Percentiles rank a stretch among this genome's conserved stretches.
Evolutionary conservation across 257 asterid genomes (phyloP).

Genomic region (Capsicum chinense): DNA sequence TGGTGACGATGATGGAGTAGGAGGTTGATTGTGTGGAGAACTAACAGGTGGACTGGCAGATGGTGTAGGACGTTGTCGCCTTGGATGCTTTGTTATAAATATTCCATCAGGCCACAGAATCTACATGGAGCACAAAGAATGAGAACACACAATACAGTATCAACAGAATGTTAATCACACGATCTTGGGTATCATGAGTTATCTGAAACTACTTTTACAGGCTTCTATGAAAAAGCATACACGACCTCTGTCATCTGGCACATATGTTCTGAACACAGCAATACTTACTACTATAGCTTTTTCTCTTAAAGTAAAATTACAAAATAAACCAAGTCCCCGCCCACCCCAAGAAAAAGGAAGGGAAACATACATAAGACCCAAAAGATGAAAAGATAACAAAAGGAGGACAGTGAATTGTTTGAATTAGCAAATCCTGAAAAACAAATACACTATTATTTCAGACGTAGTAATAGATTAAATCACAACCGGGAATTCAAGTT

Average conservation of each 20-base stretch:
- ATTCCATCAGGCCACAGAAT: slow-evolving; percentile 97
- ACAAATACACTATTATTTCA: not conserved
- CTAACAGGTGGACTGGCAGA: slow-evolving; percentile 48
- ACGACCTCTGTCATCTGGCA: slow-evolving; percentile 1
- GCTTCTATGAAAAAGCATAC: slow-evolving; percentile 24
- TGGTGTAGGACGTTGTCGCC: slow-evolving; percentile 63
- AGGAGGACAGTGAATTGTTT: slow-evolving; percentile 14
- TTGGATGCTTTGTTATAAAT: slow-evolving; percentile 94
- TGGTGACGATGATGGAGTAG: slow-evolving; percentile 60
- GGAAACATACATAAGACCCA: not conserved
- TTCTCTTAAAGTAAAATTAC: slow-evolving; percentile 14
- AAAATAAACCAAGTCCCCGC: not conserved
- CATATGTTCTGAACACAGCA: slow-evolving; percentile 1
- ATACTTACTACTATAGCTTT: slow-evolving; percentile 18
- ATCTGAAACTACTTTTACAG: slow-evolving; percentile 4
- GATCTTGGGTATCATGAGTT: slow-evolving; percentile 24
- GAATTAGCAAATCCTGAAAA: not conserved
- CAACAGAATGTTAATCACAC: not conserved
- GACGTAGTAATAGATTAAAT: not conserved
- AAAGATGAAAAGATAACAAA: not conserved
- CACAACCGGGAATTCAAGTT: not conserved
- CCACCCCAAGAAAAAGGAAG: not conserved
- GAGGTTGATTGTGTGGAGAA: slow-evolving; percentile 45
- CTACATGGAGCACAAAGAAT: slow-evolving; percentile 46
- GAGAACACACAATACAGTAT: slow-evolving; percentile 30